A percentile compares a stretch with the other conserved stretches of the same genome.
Evolutionary conservation across 768 basidiomycete species (phyloP).

Genomic region (Macrolepiota dolichaula): DNA sequence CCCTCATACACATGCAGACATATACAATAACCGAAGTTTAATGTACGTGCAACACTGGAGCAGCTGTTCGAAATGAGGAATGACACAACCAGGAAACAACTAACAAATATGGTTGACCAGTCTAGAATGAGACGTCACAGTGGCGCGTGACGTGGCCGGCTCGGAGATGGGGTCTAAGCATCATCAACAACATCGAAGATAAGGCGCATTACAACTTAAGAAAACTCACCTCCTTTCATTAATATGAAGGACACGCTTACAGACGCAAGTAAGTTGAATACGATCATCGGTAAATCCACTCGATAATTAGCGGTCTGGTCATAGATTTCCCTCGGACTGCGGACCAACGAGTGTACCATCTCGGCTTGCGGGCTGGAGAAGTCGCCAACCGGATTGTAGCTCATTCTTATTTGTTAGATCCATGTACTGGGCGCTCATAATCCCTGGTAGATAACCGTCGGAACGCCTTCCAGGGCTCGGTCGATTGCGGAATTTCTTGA

Average conservation of each 20-base stretch:
- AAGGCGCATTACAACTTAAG: neutral
- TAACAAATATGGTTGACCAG: too few relatives aligned
- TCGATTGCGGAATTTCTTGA: slow-evolving; percentile 61
- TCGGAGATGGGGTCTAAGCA: neutral
- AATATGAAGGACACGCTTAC: slow-evolving; percentile 59
- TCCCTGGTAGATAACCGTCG: slow-evolving; percentile 62
- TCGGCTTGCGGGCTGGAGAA: slow-evolving; percentile 71
- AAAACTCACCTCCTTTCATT: slow-evolving; percentile 3
- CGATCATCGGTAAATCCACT: neutral
- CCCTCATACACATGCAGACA: too few relatives aligned
- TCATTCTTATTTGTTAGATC: neutral
- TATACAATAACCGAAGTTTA: too few relatives aligned
- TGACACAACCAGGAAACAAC: too few relatives aligned
- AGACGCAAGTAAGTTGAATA: slow-evolving; percentile 59
- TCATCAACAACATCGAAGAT: neutral
- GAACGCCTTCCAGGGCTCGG: slow-evolving; percentile 64
- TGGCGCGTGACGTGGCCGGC: neutral
- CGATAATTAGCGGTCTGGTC: neutral
- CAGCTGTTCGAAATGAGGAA: too few relatives aligned
- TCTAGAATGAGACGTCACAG: neutral
- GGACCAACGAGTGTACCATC: slow-evolving; percentile 75
- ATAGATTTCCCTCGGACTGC: slow-evolving; percentile 75
- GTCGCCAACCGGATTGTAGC: slow-evolving; percentile 78
- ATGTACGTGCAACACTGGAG: too few relatives aligned
- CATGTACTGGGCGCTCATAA: neutral